Evolutionary conservation across 1,284 basidiomycete genomes (phyloP), one percentile per base, ranked within the genome.

Genomic region (Cutaneotrichosporon dermatis): DNA sequence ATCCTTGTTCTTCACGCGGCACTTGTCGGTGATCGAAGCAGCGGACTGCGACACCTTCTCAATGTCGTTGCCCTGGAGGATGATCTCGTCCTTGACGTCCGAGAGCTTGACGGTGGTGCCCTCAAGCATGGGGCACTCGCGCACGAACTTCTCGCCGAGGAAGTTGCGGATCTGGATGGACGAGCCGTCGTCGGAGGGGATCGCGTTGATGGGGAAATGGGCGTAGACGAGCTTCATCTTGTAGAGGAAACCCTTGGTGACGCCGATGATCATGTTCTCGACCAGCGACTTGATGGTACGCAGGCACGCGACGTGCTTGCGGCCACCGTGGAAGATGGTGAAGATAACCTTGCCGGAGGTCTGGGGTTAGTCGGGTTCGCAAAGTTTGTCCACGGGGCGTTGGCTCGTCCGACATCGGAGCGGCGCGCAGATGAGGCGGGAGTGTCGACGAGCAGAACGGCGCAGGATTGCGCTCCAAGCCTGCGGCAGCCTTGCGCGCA

Each of bases 121-220:
- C 50, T 85, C 84, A 73, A 95, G 82, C 95, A 99, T 98, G 68
- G 83, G 77, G 64, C 99, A 92, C 74, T 95, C 85, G 72, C 96
- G 88, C 66, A 96, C 91, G 72, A 86, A 88, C 90, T 95, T 80
- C 75, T 80, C 80, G 59, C 79, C 79, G 67, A 79, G 83, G 84
- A 98, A 99, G 84, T 99, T 99, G 74, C 97, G 88, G 82, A 99
- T 99, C 81, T 99, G 95, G 62, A 97, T 80, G 56, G 87, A 82
- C 58, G 78, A 77, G 60, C 91, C 92, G 70, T 82, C 82, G 48
- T 89, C 88, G 79, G 89, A 87, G 76, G 98, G 92, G 80, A 99
- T 98, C 78, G 91, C 89, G 85, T 99, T 99, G 85, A 99, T 97
- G 68, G 96, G 96, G 85, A 99, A 99, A 85, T 99, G 96, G 75